phyloP scores from a whole-genome alignment of 371 early-diverging fungal species.

The Syncephalastrum sp. region DNA sequence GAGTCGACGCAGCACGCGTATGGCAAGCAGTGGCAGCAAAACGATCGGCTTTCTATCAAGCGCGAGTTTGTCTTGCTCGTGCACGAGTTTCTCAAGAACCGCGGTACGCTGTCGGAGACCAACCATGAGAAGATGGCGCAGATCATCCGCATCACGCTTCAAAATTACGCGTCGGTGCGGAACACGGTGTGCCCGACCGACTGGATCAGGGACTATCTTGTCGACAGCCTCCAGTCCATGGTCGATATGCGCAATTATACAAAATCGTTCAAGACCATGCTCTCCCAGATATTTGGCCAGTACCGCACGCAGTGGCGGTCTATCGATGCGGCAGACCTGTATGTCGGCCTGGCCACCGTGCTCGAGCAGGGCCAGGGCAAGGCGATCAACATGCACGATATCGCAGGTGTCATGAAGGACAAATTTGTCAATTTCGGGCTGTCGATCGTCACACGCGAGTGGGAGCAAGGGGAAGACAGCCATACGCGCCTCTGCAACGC shows the following conservation, averaged over 20 bases:
- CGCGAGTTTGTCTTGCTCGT: constrained; percentile 57
- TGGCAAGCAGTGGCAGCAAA: constrained; percentile 71
- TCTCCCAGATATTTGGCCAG: constrained; percentile 40
- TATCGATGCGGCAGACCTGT: constrained; percentile 52
- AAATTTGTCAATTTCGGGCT: constrained; percentile 51
- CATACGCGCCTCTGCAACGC: constrained; percentile 44
- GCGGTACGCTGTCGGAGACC: constrained; percentile 46
- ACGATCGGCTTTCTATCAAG: constrained; percentile 60
- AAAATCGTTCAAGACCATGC: constrained; percentile 41
- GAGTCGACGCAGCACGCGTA: constrained; percentile 48
- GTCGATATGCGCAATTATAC: constrained; percentile 38
- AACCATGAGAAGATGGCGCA: constrained; percentile 57
- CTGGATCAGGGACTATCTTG: constrained; percentile 59
- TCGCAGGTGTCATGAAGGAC: constrained; percentile 46
- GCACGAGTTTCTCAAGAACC: constrained; percentile 45
- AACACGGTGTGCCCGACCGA: constrained; percentile 42
- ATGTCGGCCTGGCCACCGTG: constrained; percentile 49
- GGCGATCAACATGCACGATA: constrained; percentile 37
- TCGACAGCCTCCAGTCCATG: constrained; percentile 34
- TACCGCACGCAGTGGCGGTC: constrained; percentile 51
- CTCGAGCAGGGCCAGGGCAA: constrained; percentile 45
- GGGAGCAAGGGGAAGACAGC: constrained; percentile 33
- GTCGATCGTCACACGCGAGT: constrained; percentile 37
- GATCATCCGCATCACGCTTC: constrained; percentile 50
- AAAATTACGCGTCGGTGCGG: constrained; percentile 50